These are phyloP conservation scores for Daldinia decipiens DNA, from an alignment of 495 filamentous ascomycete species.

Conservation along the genomic window DNA sequence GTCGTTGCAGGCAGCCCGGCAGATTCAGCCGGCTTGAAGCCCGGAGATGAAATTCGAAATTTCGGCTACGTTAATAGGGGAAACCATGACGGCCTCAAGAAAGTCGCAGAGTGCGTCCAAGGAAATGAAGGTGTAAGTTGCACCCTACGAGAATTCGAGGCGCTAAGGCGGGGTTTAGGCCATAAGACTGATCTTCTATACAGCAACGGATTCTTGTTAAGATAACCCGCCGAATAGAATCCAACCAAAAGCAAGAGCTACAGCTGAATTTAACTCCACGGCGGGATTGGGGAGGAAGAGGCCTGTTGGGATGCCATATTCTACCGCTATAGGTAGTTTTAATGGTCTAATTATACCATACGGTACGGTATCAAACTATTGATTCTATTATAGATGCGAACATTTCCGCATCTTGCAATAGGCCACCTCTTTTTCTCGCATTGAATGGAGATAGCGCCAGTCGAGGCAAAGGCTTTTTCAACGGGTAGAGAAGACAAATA, in stretches of 20 bases:
- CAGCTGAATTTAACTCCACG: conserved; percentile 76
- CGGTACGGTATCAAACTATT: neutral
- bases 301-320: conserved; percentile 88
- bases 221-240: conserved; percentile 64
- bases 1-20: conserved; percentile 85
- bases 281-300: conserved; percentile 87
- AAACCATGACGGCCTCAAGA: conserved; percentile 86
- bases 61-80: conserved; percentile 84
- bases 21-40: conserved; percentile 79
- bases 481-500: conserved; percentile 7
- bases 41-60: conserved; percentile 82
- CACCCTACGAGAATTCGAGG: neutral
- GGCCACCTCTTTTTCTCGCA: neutral
- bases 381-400: neutral
- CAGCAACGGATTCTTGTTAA: conserved; percentile 77
- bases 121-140: conserved; percentile 87
- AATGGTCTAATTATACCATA: neutral
- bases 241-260: conserved; percentile 63
- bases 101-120: conserved; percentile 84
- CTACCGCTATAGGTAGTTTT: conserved; percentile 68
- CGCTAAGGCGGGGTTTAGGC: neutral
- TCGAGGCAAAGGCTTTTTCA: neutral
- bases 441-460: neutral
- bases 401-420: neutral
- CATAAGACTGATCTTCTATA: conserved; percentile 28